Conservation (phyloP, 441 rosid species). For the Erysimum cheiri region DNA sequence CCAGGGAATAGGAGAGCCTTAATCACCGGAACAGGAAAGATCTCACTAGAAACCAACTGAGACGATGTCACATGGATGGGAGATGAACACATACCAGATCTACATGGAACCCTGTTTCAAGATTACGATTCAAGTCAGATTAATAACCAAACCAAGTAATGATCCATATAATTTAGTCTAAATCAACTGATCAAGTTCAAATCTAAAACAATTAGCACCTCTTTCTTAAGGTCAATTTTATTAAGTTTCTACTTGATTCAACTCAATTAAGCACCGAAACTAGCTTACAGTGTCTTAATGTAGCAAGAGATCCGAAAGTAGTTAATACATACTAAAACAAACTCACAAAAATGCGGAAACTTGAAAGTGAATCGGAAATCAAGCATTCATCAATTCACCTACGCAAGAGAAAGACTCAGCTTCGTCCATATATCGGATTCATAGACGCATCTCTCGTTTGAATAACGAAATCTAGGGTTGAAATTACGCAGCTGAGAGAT, state of each 20-base stretch:
- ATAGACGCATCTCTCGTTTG: background rate
- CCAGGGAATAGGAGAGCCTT: slow-evolving; percentile 90
- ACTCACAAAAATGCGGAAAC: slow-evolving; percentile 1
- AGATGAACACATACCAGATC: slow-evolving; percentile 86
- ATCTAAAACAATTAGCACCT: background rate
- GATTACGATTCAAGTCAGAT: slow-evolving; percentile 21
- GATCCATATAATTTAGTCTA: background rate
- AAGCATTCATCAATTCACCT: background rate
- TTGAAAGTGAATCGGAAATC: slow-evolving; percentile 6
- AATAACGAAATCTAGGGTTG: slow-evolving; percentile 7
- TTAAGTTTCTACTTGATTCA: background rate
- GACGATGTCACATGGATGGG: slow-evolving; percentile 95
- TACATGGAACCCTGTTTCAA: slow-evolving; percentile 75
- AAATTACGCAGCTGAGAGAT: slow-evolving; percentile 16
- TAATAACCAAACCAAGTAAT: slow-evolving; percentile 9
- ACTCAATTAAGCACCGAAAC: background rate
- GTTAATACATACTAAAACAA: background rate
- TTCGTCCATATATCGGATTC: background rate
- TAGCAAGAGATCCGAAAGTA: slow-evolving; percentile 16
- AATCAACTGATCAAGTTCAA: slow-evolving; percentile 24
- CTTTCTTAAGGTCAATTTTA: background rate
- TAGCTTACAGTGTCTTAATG: slow-evolving; percentile 15
- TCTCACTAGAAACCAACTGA: slow-evolving; percentile 90
- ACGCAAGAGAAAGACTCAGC: slow-evolving; percentile 3
- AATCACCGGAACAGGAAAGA: slow-evolving; percentile 76